Base-by-base conservation (phyloP, 2,329 filamentous ascomycete species). In the Fusarium nanum region DNA sequence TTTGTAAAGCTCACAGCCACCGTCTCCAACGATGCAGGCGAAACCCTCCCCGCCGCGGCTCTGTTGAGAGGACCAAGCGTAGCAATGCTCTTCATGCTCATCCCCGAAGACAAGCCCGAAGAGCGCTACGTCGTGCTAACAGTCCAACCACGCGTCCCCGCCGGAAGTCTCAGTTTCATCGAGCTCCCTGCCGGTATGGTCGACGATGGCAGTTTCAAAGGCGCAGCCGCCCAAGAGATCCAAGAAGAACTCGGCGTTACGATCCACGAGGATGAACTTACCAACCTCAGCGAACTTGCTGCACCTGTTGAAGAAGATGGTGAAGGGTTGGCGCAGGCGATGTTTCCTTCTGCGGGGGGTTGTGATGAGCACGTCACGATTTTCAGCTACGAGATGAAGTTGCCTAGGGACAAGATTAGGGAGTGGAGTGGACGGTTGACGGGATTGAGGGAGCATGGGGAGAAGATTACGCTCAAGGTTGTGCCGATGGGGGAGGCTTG, bases 41-140 rank as follows among this genome's bases (percentile, higher is more conserved):
- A 88, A 68, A 76, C 71, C 1, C 81, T 91, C 1, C 87, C 88
- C 0, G 87, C 86, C 7, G 80, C 80, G 3, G 81, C 88, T 0
- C 86, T 91, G 63, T 81, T 91, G 4, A 84, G 88, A 40, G 88
- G 88, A 0, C 84, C 87, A n/a, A 86, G 84, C 73, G 88, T 90
- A 45, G 88, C 83, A 25, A 87, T 90, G 84, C 82, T 90, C 11
- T 82, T 88, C 28, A 82, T 88, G 73, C 81, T 88, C 10, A 71
- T 86, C 10, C 87, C 87, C 0, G 84, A 88, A 50, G 86, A 89
- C 72, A 76, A 72, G 2, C 79, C 75, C 1, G 76, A 82, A 16
- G 86, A 89, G 78, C 83, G 86, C 56, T 85, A 88, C 74, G 87
- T 85, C 10, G 78, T 90, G 2, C 75, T 91, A 55, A 90, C 88